Evolutionary conservation across 768 basidiomycete genomes (phyloP), one percentile per base, ranked within the genome.

Genomic region (Leccinellum rugosiceps): DNA sequence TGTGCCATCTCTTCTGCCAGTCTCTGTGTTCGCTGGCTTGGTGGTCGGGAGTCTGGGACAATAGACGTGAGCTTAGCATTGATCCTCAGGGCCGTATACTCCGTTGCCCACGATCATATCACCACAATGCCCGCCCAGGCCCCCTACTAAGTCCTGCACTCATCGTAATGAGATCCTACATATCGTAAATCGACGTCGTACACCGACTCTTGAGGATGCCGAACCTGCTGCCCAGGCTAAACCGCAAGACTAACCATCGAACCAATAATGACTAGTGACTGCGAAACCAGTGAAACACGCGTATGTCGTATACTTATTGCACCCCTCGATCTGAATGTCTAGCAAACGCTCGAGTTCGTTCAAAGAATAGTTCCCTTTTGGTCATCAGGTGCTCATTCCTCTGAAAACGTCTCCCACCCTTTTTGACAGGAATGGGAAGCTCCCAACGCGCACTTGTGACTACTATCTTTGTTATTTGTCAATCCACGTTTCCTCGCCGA

Each of bases 1-100:
- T 76, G 77, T 10, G 77, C 72, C 81, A 82, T 81, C 21, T 53
- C 38, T 55, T 43, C 13, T 34, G 5, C 25, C 15, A 28, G 14
- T 44, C 17, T 23, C 8, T 38, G 15, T 26, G 4, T 21, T 25
- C 17, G 26, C 43, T 50, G 10, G 17, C 28, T 26, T 38, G 28
- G 54, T 47, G n/a, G 32, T 31, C 23, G 52, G 28, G 41, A 45
- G 26, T 38, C n/a, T 8, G 13, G 6, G 32, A 45, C 30, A 30
- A 35, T 19, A 17, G 21, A 23, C 32, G 30, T 4, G n/a, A 25
- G 25, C 25, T 25, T 25, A 25, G 25, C 25, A 25, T 2, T 25
- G 25, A 25, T 25, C 25, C 25, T 25, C 25, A 25, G 25, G 25
- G 25, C 25, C 25, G 25, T 25, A 25, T 25, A 25, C 25, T 25